Evolutionary conservation across 225 moss, liverwort and hornwort genomes (phyloP), one percentile per base, ranked within the genome.

Genomic region (Pseudisothecium myosuroides): DNA sequence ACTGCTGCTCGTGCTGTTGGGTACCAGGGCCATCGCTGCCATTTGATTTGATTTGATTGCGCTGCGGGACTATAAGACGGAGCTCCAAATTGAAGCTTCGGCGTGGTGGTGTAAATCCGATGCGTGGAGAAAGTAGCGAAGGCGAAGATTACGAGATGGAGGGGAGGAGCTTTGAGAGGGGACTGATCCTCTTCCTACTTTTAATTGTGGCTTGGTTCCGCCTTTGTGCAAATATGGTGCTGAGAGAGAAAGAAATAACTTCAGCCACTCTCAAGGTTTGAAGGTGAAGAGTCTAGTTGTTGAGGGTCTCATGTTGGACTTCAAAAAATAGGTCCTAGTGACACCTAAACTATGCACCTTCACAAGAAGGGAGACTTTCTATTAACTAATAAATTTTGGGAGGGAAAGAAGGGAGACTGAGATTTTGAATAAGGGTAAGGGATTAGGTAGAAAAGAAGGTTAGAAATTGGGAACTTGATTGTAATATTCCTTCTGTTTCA

Each of bases 261-360:
- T 11, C 47, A 28, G 45, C 17, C 6, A 28, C 11, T 29, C 0
- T 45, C n/a, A 45, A 73, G 5, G 23, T 23, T 69, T n/a, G n/a
- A n/a, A 6, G 13, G 0, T 73, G 17, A 43, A 72, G 28, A 45
- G 47, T 74, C 18, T 28, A 6, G 1, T 72, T 0, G 0, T 45
- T 45, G 11, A 45, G 10, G 28, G 10, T 45, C 17, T 45, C 16
- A 16, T 0, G 0, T 27, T 72, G 27, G 27, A 17, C 27, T 72
- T 11, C 2, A 11, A 18, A 29, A 47, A 31, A 11, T 0, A 0
- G 0, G 7, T 19, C 1, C 0, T 1, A 47, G 4, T 18, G 19
- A 31, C 11, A 47, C 19, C 2, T 31, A 45, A 0, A 19, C 18
- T 47, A 73, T 0, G 0, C 11, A 4, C 1, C 2, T 31, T 74